Base-by-base conservation (phyloP, 192 early-diverging fungal genomes). In the Coemansia sp. region DNA sequence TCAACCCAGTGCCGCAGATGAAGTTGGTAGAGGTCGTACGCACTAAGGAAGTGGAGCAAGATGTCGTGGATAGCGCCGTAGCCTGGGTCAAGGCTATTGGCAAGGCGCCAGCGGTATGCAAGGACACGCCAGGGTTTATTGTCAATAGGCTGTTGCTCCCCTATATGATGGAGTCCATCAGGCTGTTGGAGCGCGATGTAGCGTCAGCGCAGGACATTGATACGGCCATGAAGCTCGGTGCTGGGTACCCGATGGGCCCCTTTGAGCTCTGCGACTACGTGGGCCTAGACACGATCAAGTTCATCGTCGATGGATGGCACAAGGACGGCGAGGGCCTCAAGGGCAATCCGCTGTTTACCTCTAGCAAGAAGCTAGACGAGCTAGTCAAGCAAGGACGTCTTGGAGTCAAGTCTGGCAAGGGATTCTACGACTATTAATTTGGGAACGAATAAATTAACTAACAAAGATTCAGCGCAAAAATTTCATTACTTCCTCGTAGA, bases 1-100 rank as follows among this genome's bases (percentile, higher is more conserved):
- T 98, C 84, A 98, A 98, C 87, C 96, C 96, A 4, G 96, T 98
- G n/a, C 92, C 96, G 34, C 92, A 94, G 78, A 98, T 98, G 96
- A 95, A 96, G 84, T 84, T 98, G 27, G 96, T 98, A 11, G 96
- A 98, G 84, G 90, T 98, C 10, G 90, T 97, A 68, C 85, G 89
- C 51, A 93, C 92, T 1, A 76, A 80, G 9, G 78, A 88, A 23
- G 87, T 90, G 10, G 75, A 77, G 27, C 80, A 90, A 37, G 73
- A 84, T 8, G 88, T 87, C 0, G 92, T 91, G 48, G 86, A 91
- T 17, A 60, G 80, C 10, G 86, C 96, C 31, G 64, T 88, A 37
- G 86, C 76, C 25, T 90, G 95, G 72, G 86, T 89, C 64, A 89
- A 84, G 61, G 85, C 81, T 21, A 89, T 98, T 67, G 89, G 89